Percentiles rank a stretch among this genome's conserved stretches.
These are phyloP conservation scores for Alternaria sp. DNA, from an alignment of 2,329 filamentous ascomycete genomes.

Conservation along the genomic window DNA sequence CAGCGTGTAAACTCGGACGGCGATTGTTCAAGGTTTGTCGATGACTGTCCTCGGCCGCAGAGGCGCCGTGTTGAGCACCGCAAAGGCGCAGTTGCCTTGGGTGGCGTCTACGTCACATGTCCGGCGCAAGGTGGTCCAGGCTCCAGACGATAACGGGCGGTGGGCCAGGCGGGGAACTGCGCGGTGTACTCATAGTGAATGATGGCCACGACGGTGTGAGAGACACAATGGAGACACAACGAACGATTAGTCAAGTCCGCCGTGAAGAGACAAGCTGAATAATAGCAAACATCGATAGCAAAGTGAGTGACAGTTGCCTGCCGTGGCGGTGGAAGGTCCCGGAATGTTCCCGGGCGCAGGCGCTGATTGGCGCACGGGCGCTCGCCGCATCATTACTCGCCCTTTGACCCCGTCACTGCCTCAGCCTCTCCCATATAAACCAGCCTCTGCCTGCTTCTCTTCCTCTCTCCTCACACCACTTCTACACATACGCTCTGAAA, in stretches of 20 bases:
- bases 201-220: conserved; percentile 6
- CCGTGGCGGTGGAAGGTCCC: conserved; percentile 28
- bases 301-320: conserved; percentile 14
- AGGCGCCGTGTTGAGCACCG: conserved; percentile 27
- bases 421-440: conserved; percentile 44
- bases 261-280: conserved; percentile 20
- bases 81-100: conserved; percentile 16
- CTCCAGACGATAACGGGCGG: conserved; percentile 37
- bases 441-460: conserved; percentile 29
- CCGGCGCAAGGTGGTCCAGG: conserved; percentile 9
- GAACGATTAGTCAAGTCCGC: not conserved
- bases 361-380: conserved; percentile 45
- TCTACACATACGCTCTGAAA: conserved; percentile 13
- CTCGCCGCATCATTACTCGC: conserved; percentile 44
- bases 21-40: not conserved
- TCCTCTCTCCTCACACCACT: conserved; percentile 28
- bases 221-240: not conserved
- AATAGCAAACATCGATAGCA: conserved; percentile 22
- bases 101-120: conserved; percentile 18
- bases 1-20: not conserved
- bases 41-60: conserved; percentile 2
- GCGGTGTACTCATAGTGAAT: not conserved
- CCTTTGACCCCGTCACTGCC: conserved; percentile 44
- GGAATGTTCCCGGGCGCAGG: conserved; percentile 45
- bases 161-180: conserved; percentile 31